These are phyloP conservation scores for Xylaria venustula DNA, from an alignment of 495 filamentous ascomycete genomes.

Conservation along the genomic window DNA sequence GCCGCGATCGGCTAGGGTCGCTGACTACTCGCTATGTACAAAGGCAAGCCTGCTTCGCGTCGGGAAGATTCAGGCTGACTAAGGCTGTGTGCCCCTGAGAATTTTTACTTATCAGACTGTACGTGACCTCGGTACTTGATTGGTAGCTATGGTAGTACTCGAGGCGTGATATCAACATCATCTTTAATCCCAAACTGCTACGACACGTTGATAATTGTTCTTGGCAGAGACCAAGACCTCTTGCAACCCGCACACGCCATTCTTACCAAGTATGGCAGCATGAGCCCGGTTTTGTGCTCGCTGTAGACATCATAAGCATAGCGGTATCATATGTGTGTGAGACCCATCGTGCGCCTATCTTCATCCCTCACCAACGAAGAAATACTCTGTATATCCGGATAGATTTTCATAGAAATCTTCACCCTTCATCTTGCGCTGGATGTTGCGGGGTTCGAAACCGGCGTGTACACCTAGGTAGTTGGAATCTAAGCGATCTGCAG, in stretches of 20 bases:
- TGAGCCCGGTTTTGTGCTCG: too few relatives aligned
- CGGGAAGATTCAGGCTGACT: not conserved
- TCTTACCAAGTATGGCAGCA: not conserved
- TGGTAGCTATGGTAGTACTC: not conserved
- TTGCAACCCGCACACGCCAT: not conserved
- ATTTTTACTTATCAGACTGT: not conserved
- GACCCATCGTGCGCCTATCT: not conserved
- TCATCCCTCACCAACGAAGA: not conserved
- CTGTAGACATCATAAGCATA: too few relatives aligned
- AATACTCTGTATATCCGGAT: too few relatives aligned
- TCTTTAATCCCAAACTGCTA: not conserved
- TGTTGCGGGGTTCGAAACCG: not conserved
- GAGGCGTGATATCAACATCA: not conserved
- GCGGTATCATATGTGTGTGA: not conserved
- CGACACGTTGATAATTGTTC: not conserved
- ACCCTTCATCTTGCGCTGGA: not conserved
- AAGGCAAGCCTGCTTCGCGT: not conserved
- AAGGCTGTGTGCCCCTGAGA: not conserved
- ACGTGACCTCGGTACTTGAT: not conserved
- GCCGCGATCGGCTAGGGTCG: not conserved
- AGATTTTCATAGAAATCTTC: too few relatives aligned
- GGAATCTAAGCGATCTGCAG: conserved; percentile 1
- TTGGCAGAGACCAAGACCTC: not conserved
- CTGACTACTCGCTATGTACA: not conserved
- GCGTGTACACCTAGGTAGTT: not conserved